A percentile compares a stretch with the other conserved stretches of the same genome.
Evolutionary conservation across 2,329 filamentous ascomycete species (phyloP).

Genomic region (Cryphonectria nitschkei): DNA sequence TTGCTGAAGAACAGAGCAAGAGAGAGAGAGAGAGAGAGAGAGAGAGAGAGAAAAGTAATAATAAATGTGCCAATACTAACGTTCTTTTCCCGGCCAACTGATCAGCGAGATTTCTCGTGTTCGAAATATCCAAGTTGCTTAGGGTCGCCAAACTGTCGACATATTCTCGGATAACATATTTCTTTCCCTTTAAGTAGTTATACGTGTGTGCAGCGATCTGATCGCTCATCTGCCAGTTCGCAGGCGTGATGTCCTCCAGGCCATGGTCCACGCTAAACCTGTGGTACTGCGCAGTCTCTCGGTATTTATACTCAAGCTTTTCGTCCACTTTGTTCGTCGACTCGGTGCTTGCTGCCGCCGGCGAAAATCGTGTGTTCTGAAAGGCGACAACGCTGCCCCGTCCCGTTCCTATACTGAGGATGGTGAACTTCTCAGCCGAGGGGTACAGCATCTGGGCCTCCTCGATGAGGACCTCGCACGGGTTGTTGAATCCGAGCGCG

Average conservation of each 20-base stretch:
- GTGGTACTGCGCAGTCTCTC: slow-evolving; percentile 31
- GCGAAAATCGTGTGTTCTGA: neutral
- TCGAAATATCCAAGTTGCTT: neutral
- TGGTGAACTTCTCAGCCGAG: slow-evolving; percentile 12
- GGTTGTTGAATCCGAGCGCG: slow-evolving; percentile 40
- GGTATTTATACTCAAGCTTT: slow-evolving; percentile 28
- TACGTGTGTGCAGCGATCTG: slow-evolving; percentile 32
- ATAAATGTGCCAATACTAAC: neutral
- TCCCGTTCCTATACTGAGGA: slow-evolving; percentile 37
- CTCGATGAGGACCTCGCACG: slow-evolving; percentile 36
- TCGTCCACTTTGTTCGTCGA: slow-evolving; percentile 33
- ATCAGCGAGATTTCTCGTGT: neutral
- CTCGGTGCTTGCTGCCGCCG: slow-evolving; percentile 30
- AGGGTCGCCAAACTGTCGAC: neutral
- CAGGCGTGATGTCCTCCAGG: slow-evolving; percentile 33
- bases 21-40: too few relatives aligned
- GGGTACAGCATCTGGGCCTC: slow-evolving; percentile 36
- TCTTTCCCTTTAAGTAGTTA: slow-evolving; percentile 31
- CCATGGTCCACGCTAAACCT: slow-evolving; percentile 37
- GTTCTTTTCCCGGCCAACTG: neutral
- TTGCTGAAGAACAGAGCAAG: too few relatives aligned
- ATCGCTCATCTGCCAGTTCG: slow-evolving; percentile 35
- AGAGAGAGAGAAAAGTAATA: too few relatives aligned
- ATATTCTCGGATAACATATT: slow-evolving; percentile 14
- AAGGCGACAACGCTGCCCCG: slow-evolving; percentile 32